Conservation (phyloP, 768 basidiomycete genomes). For the Leccinum fibrillosum region DNA sequence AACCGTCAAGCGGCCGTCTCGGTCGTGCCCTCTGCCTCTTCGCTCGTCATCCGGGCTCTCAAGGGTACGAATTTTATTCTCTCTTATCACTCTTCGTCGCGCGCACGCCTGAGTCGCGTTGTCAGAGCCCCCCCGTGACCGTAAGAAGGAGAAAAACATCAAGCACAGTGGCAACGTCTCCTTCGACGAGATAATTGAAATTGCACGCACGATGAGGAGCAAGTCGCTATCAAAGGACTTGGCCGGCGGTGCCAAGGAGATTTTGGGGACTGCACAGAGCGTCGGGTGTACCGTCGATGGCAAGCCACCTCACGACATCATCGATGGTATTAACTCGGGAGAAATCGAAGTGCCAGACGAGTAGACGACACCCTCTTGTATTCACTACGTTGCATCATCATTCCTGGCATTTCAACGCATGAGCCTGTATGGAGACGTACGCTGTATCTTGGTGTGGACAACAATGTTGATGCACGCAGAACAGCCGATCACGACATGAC, state of each 20-base stretch:
- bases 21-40: conserved; percentile 96
- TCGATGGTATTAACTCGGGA: conserved; percentile 80
- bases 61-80: conserved; percentile 66
- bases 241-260: conserved; percentile 91
- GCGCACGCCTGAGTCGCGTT: conserved; percentile 1
- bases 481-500: not conserved
- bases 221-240: conserved; percentile 94
- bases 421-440: not conserved
- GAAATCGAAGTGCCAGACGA: conserved; percentile 86
- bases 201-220: conserved; percentile 92
- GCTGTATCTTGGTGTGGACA: not conserved
- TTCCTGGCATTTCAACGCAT: conserved; percentile 8
- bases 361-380: conserved; percentile 43
- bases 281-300: conserved; percentile 97
- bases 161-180: conserved; percentile 95
- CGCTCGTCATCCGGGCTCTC: conserved; percentile 95
- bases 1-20: conserved; percentile 98
- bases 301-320: conserved; percentile 87
- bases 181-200: conserved; percentile 90
- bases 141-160: conserved; percentile 99
- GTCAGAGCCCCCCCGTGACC: conserved; percentile 96
- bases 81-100: not conserved
- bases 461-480: not conserved
- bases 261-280: conserved; percentile 95
- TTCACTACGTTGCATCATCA: conserved; percentile 14